Percentiles rank a stretch among this genome's conserved stretches.
Evolutionary conservation across 192 early-diverging fungal genomes (phyloP).

Genomic region (Gonapodya sp.): DNA sequence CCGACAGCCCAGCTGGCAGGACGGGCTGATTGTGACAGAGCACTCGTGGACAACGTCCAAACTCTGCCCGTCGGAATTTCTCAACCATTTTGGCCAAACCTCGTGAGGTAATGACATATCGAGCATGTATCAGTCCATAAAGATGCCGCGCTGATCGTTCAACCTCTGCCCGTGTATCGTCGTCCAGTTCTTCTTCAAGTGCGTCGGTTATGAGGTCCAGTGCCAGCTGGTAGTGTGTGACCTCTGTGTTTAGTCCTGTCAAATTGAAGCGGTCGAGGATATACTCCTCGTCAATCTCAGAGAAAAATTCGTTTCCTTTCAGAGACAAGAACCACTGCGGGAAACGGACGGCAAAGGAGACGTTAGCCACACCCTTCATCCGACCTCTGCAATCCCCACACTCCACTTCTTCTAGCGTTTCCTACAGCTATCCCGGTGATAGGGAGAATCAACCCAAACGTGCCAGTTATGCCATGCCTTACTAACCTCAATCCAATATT

Average conservation of each 20-base stretch:
- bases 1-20: slow-evolving; percentile 80
- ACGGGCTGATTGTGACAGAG: slow-evolving; percentile 83
- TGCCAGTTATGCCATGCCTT: not conserved
- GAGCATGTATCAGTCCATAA: slow-evolving; percentile 97
- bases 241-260: slow-evolving; percentile 83
- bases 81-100: slow-evolving; percentile 95
- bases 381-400: no score
- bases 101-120: slow-evolving; percentile 85
- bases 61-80: slow-evolving; percentile 87
- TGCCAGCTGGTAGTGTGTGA: slow-evolving; percentile 81
- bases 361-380: not conserved
- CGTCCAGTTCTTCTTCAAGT: slow-evolving; percentile 57
- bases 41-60: slow-evolving; percentile 93
- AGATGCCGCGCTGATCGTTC: slow-evolving; percentile 83
- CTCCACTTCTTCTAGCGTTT: not conserved
- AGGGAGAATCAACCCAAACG: no score
- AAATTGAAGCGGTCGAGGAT: slow-evolving; percentile 96
- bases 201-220: slow-evolving; percentile 88
- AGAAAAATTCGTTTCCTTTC: slow-evolving; percentile 96
- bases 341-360: slow-evolving; percentile 50
- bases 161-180: slow-evolving; percentile 66
- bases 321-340: slow-evolving; percentile 85
- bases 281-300: slow-evolving; percentile 96
- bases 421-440: not conserved
- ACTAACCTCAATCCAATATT: not conserved